These are phyloP conservation scores for Acanthamoeba divionensis DNA, from an alignment of 208 protist species.

Conservation along the genomic window DNA sequence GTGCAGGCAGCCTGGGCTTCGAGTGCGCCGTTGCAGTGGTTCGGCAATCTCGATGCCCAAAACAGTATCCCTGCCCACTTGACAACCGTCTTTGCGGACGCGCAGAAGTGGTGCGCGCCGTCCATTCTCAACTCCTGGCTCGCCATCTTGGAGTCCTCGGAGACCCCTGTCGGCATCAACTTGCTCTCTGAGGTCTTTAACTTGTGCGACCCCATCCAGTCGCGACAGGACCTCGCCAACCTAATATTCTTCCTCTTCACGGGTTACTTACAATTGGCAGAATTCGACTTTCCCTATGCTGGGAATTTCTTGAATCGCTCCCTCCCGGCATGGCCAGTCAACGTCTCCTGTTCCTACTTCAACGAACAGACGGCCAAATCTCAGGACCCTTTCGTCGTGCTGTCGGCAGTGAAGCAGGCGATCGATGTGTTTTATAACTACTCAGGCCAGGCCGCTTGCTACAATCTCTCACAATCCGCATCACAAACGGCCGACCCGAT, in stretches of 20 bases:
- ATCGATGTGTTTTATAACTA: too few species aligned
- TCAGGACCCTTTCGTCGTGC: too few species aligned
- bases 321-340: conserved; percentile 66
- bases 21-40: conserved; percentile 65
- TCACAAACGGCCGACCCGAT: neutral
- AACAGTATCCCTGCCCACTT: conserved; percentile 44
- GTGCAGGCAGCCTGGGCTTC: conserved; percentile 71
- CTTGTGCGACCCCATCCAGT: neutral
- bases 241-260: neutral
- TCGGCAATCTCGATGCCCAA: neutral
- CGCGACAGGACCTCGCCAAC: neutral
- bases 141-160: too few species aligned
- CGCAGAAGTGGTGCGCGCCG: too few species aligned
- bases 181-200: neutral
- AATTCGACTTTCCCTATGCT: conserved; percentile 50
- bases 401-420: too few species aligned
- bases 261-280: neutral
- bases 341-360: conserved; percentile 4
- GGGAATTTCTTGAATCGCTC: conserved; percentile 46
- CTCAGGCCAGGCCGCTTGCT: too few species aligned
- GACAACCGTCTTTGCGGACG: neutral
- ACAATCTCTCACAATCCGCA: too few species aligned
- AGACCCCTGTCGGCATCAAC: neutral
- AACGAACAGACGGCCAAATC: neutral
- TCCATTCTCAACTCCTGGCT: too few species aligned